phyloP scores from a whole-genome alignment of 768 basidiomycete species.

The Podaxis mareebaensis region DNA sequence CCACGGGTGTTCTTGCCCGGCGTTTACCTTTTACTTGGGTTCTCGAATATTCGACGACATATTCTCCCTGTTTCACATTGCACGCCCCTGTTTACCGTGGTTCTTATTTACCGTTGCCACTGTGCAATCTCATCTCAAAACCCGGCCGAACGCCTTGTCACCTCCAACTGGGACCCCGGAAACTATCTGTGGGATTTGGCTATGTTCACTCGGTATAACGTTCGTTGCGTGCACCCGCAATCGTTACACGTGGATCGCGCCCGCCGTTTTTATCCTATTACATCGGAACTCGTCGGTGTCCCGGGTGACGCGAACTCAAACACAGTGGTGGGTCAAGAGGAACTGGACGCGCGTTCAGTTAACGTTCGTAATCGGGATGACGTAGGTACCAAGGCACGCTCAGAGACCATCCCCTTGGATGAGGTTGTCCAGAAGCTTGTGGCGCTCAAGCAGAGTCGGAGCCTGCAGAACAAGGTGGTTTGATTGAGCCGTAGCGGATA shows the following conservation, averaged over 20 bases:
- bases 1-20: not conserved
- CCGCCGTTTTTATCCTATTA: not conserved
- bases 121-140: not conserved
- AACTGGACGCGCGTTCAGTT: constrained; percentile 82
- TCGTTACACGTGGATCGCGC: not conserved
- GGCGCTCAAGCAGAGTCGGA: constrained; percentile 59
- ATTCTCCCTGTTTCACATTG: not conserved
- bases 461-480: constrained; percentile 42
- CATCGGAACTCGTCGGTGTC: not conserved
- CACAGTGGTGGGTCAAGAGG: constrained; percentile 92
- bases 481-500: not conserved
- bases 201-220: not conserved
- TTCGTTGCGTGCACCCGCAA: not conserved
- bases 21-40: not conserved
- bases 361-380: constrained; percentile 97
- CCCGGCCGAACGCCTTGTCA: not conserved
- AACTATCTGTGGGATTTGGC: not conserved
- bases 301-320: not conserved
- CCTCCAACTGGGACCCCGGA: not conserved
- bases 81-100: not conserved
- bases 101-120: not conserved
- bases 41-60: not conserved
- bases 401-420: constrained; percentile 73
- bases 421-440: constrained; percentile 70
- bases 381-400: constrained; percentile 79